phyloP scores from a whole-genome alignment of 208 protist species.

The Crithidia acanthocephali region DNA sequence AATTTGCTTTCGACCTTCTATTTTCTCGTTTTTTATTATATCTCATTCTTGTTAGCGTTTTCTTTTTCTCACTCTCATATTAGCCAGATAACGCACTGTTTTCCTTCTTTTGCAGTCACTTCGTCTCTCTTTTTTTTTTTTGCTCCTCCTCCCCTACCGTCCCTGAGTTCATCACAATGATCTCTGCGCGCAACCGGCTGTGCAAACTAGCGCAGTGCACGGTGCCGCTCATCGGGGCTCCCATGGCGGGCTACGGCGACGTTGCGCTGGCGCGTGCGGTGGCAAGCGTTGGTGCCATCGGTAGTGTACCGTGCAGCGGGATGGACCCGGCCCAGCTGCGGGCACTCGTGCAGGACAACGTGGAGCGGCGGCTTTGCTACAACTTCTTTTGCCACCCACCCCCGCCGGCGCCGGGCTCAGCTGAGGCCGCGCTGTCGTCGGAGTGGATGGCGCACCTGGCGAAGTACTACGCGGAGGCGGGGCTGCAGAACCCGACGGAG shows the following conservation, averaged over 20 bases:
- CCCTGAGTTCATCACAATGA: neutral
- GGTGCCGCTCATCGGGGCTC: conserved; percentile 23
- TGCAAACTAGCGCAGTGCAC: conserved; percentile 28
- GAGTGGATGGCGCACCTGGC: conserved; percentile 11
- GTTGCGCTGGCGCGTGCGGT: conserved; percentile 18
- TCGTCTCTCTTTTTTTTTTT: neutral
- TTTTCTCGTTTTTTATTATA: too few relatives aligned
- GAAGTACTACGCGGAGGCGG: conserved; percentile 18
- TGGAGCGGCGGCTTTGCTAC: conserved; percentile 8
- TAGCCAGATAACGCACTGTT: neutral
- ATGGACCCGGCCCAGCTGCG: conserved; percentile 22
- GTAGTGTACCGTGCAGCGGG: conserved; percentile 33
- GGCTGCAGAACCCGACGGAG: conserved; percentile 7
- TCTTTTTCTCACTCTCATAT: too few relatives aligned
- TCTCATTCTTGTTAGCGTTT: too few relatives aligned
- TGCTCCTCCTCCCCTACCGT: too few relatives aligned
- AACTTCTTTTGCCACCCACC: conserved; percentile 39
- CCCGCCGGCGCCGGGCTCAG: conserved; percentile 1
- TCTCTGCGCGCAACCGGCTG: conserved; percentile 8
- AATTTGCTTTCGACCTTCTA: too few relatives aligned
- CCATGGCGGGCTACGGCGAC: conserved; percentile 33
- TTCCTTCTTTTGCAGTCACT: neutral
- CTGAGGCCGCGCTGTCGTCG: conserved; percentile 2
- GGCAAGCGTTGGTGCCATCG: conserved; percentile 24
- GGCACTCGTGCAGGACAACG: conserved; percentile 8